Conservation (phyloP, 2,329 filamentous ascomycete genomes). For the Cercospora zeae-maydis region DNA sequence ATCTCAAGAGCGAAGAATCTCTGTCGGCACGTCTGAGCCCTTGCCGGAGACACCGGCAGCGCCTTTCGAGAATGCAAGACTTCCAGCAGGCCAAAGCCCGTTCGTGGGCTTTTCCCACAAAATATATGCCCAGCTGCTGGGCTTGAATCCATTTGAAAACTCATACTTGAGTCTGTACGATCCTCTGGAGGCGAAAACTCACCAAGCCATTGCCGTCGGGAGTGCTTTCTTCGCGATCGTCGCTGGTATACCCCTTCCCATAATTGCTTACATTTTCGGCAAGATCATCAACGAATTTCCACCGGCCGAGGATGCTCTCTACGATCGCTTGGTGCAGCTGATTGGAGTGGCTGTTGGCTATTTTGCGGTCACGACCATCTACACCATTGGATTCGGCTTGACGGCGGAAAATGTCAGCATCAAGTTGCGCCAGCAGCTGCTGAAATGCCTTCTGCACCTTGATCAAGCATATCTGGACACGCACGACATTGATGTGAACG, state of each 20-base stretch:
- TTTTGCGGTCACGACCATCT: conserved; percentile 50
- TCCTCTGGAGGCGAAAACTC: conserved; percentile 42
- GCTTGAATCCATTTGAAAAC: conserved; percentile 45
- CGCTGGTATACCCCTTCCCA: conserved; percentile 41
- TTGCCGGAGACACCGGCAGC: conserved; percentile 3
- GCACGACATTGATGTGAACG: conserved; percentile 49
- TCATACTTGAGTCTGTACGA: conserved; percentile 50
- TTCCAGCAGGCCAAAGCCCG: conserved; percentile 6
- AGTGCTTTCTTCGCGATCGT: conserved; percentile 39
- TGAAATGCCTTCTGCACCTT: conserved; percentile 49
- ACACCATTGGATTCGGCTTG: conserved; percentile 50
- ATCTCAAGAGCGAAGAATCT: neutral
- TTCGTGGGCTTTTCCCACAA: conserved; percentile 7
- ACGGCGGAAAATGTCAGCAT: conserved; percentile 50
- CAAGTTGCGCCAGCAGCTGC: conserved; percentile 45
- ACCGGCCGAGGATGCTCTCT: conserved; percentile 44
- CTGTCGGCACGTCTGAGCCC: conserved; percentile 4
- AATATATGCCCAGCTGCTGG: conserved; percentile 37
- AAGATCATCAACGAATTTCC: conserved; percentile 52
- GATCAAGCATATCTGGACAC: conserved; percentile 53
- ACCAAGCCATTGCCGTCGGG: conserved; percentile 36
- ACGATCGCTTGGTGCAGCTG: conserved; percentile 42
- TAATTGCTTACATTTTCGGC: conserved; percentile 47
- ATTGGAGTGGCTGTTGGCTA: conserved; percentile 47
- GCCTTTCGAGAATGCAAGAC: neutral